These are phyloP conservation scores for Tricholoma bakamatsutake DNA, from an alignment of 768 basidiomycete species.

Conservation along the genomic window DNA sequence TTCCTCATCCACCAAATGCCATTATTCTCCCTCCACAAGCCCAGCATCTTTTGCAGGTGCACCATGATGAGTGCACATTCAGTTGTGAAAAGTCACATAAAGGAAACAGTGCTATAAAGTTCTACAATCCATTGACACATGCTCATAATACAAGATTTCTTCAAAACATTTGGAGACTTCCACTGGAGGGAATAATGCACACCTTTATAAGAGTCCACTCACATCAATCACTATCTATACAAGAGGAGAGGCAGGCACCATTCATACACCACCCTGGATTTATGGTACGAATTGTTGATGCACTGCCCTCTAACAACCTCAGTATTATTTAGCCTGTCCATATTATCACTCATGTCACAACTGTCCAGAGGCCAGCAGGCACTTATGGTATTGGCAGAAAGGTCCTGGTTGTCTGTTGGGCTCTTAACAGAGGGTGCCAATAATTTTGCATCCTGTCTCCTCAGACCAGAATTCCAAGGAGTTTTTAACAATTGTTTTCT, in stretches of 20 bases:
- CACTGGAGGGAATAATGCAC: conserved; percentile 14
- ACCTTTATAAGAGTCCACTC: conserved; percentile 18
- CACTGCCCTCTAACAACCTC: conserved; percentile 5
- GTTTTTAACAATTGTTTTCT: not conserved
- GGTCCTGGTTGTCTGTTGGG: not conserved
- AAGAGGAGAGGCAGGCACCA: conserved; percentile 14
- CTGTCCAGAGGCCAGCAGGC: conserved; percentile 10
- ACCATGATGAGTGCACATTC: conserved; percentile 12
- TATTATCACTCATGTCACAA: conserved; percentile 20
- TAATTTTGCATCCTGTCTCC: not conserved
- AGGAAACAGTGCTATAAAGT: conserved; percentile 21
- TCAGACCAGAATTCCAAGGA: not conserved
- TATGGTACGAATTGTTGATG: conserved; percentile 12
- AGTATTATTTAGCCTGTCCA: conserved; percentile 19
- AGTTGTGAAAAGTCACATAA: conserved; percentile 14
- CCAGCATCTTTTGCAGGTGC: conserved; percentile 5
- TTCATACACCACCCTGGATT: conserved; percentile 14
- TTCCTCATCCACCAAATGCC: conserved; percentile 10
- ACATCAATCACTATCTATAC: conserved; percentile 11
- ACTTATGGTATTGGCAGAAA: conserved; percentile 12
- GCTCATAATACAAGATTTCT: conserved; percentile 13
- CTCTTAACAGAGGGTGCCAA: not conserved
- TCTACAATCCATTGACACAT: conserved; percentile 10
- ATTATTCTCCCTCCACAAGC: conserved; percentile 13
- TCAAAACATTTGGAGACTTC: conserved; percentile 12